Base-by-base conservation (phyloP, 2,329 filamentous ascomycete genomes). In the Pseudogymnoascus sp. region DNA sequence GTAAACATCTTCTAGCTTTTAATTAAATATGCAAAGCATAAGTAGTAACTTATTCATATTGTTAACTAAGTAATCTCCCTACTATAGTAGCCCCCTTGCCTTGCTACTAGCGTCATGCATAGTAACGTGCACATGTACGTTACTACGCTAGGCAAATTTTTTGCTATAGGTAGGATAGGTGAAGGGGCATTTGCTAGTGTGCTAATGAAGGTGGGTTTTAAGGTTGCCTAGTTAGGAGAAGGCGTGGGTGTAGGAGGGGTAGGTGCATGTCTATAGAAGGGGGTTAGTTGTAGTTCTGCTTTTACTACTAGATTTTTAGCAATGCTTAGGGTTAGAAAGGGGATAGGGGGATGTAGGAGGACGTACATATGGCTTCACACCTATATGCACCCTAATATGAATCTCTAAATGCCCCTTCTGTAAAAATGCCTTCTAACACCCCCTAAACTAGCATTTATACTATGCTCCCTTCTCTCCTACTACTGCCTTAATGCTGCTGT, bases 371-470 rank as follows among this genome's bases (percentile, higher is more conserved):
- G 93, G 93, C 74, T 92, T 95, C 63, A 90, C 86, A 13, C 95
- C 95, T 1, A 91, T 96, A 76, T 99, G 95, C 4, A 90, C 88
- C 68, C 93, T 84, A 54, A 85, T 87, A 75, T 99, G 95, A 60
- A 96, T 97, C 66, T 95, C 90, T 8, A 97, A 82, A 71, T 98
- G 93, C 1, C 93, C 96, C 77, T 93, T 96, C 73, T 98, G 93
- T 65, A 85, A 86, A 75, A 97, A 98, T 66, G 83, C 86, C 79
- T 95, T 96, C 69, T 82, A 80, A 75, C 93, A 98, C 43, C 85
- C 85, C 6, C 86, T 83, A 41, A 92, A 81, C 19, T 82, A 83
- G 77, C 95, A 99, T 16, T 83, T 78, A 74, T 93, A 92, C 71
- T 11, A 1, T 21, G 19, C 8, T 28, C 25, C 14, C 8, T 14